phyloP scores from a whole-genome alignment of 129 eudicot genomes.

The Daucus carota region DH1_v3.0 NC_030386.2:21746001-21746500 shows the following conservation, averaged over 20 bases:
- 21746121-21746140: too few species aligned
- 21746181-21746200: not conserved
- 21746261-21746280: not conserved
- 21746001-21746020: too few species aligned
- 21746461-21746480: constrained; percentile 57
- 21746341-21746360: constrained; percentile 82
- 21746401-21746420: constrained; percentile 65
- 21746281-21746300: constrained; percentile 38
- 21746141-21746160: not conserved
- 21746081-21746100: too few species aligned
- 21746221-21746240: constrained; percentile 4
- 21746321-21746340: constrained; percentile 76
- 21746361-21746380: constrained; percentile 63
- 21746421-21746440: constrained; percentile 64
- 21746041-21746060: too few species aligned
- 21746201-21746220: not conserved
- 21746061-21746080: too few species aligned
- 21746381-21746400: constrained; percentile 69
- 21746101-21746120: too few species aligned
- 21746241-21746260: not conserved
- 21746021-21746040: too few species aligned
- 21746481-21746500: constrained; percentile 74
- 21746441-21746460: constrained; percentile 60
- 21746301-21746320: constrained; percentile 69
- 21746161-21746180: too few species aligned